A percentile compares a stretch with the other conserved stretches of the same genome.
phyloP scores from a whole-genome alignment of 2,329 filamentous ascomycete species.

The Diaporthe velutina region DNA sequence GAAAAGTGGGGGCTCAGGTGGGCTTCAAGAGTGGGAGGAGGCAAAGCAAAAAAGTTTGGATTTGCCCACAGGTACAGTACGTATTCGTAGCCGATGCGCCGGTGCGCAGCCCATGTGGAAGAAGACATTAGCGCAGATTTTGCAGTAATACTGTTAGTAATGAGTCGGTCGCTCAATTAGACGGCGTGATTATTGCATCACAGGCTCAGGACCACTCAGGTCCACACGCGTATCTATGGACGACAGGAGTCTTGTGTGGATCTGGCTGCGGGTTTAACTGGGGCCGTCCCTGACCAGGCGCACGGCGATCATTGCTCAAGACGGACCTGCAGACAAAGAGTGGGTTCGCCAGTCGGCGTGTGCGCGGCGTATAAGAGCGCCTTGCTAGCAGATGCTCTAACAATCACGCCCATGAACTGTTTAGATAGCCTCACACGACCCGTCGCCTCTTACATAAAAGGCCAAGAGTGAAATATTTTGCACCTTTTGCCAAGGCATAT shows the following conservation, averaged over 20 bases:
- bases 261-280: conserved; percentile 21
- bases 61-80: background rate
- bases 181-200: conserved; percentile 30
- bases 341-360: background rate
- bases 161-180: conserved; percentile 27
- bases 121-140: background rate
- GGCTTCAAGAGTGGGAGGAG: background rate
- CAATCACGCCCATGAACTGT: background rate
- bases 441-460: conserved; percentile 21
- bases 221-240: conserved; percentile 18
- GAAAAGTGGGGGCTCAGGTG: background rate
- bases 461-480: conserved; percentile 22
- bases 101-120: conserved; percentile 6
- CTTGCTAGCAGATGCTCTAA: conserved; percentile 11
- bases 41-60: background rate
- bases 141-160: conserved; percentile 27
- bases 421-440: background rate
- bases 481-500: conserved; percentile 1
- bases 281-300: conserved; percentile 8
- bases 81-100: background rate
- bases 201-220: background rate
- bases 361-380: background rate
- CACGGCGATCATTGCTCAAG: conserved; percentile 19
- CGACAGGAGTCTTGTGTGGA: conserved; percentile 12
- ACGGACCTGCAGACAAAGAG: conserved; percentile 13